Conservation (phyloP, 495 filamentous ascomycete genomes). For the Haplographium delicatum region DNA sequence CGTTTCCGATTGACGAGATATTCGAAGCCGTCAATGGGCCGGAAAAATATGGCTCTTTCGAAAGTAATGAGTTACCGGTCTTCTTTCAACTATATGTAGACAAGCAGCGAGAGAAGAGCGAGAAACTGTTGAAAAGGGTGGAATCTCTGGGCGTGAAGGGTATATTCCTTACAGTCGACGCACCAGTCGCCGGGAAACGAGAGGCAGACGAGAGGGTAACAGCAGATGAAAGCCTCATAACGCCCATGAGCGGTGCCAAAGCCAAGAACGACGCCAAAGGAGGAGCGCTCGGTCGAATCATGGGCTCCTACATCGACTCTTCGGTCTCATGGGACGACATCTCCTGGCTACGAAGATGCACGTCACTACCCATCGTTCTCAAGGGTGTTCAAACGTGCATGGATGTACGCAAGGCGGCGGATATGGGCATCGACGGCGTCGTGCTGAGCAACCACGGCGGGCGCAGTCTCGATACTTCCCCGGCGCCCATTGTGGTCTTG, state of each 20-base stretch:
- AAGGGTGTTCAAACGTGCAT: slow-evolving; percentile 62
- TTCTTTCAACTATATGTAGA: slow-evolving; percentile 83
- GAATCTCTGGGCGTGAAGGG: slow-evolving; percentile 55
- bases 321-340: slow-evolving; percentile 73
- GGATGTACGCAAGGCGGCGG: slow-evolving; percentile 53
- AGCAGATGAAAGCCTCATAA: slow-evolving; percentile 49
- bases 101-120: slow-evolving; percentile 63
- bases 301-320: slow-evolving; percentile 67
- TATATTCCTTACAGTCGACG: slow-evolving; percentile 64
- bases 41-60: slow-evolving; percentile 15
- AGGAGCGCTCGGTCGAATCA: slow-evolving; percentile 64
- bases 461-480: slow-evolving; percentile 57
- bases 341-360: slow-evolving; percentile 43
- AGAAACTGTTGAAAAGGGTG: slow-evolving; percentile 53
- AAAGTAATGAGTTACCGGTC: slow-evolving; percentile 27
- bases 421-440: slow-evolving; percentile 54
- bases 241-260: slow-evolving; percentile 54
- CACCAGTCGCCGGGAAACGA: slow-evolving; percentile 59
- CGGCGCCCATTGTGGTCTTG: slow-evolving; percentile 54
- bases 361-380: slow-evolving; percentile 47
- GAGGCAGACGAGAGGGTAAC: slow-evolving; percentile 51
- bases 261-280: slow-evolving; percentile 63
- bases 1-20: slow-evolving; percentile 60
- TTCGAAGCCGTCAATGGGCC: slow-evolving; percentile 35
- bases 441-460: slow-evolving; percentile 67